phyloP scores from a whole-genome alignment of 2,329 filamentous ascomycete species.

The Alternaria consortialis region DNA sequence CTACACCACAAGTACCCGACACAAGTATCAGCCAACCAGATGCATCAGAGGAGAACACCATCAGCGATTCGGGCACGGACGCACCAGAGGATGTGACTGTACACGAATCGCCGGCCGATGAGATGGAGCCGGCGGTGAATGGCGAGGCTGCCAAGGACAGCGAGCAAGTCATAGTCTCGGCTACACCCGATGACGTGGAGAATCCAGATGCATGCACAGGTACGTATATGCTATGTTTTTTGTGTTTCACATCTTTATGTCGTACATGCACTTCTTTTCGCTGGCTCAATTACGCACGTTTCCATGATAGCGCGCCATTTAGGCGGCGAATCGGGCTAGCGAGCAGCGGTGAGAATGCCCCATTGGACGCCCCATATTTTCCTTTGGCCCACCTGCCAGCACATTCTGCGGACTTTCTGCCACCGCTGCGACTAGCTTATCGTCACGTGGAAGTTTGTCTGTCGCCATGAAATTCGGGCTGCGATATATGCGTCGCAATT shows the following conservation, averaged over 20 bases:
- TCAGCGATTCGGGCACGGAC: conserved; percentile 4
- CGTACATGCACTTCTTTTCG: conserved; percentile 8
- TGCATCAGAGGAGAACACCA: not conserved
- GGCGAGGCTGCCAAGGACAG: conserved; percentile 8
- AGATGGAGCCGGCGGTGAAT: conserved; percentile 1
- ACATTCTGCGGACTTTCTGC: conserved; percentile 21
- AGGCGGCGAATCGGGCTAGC: conserved; percentile 24
- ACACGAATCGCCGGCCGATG: conserved; percentile 5
- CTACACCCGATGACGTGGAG: conserved; percentile 12
- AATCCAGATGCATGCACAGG: conserved; percentile 18
- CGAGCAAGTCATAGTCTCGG: conserved; percentile 11
- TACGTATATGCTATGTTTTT: conserved; percentile 25
- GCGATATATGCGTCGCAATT: conserved; percentile 41
- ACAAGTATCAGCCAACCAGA: not conserved
- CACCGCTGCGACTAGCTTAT: conserved; percentile 33
- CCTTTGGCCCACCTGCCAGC: conserved; percentile 26
- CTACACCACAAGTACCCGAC: not conserved
- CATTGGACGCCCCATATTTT: conserved; percentile 23
- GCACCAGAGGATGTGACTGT: conserved; percentile 8
- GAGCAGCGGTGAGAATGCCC: conserved; percentile 19
- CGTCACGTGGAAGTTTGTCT: conserved; percentile 36
- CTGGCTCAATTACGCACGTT: conserved; percentile 15
- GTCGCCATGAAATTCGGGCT: conserved; percentile 31
- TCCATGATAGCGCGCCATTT: conserved; percentile 20
- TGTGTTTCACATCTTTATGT: conserved; percentile 12